These are phyloP conservation scores for Tylopilus cervinicoccineus DNA, from an alignment of 768 basidiomycete species.

Conservation along the genomic window DNA sequence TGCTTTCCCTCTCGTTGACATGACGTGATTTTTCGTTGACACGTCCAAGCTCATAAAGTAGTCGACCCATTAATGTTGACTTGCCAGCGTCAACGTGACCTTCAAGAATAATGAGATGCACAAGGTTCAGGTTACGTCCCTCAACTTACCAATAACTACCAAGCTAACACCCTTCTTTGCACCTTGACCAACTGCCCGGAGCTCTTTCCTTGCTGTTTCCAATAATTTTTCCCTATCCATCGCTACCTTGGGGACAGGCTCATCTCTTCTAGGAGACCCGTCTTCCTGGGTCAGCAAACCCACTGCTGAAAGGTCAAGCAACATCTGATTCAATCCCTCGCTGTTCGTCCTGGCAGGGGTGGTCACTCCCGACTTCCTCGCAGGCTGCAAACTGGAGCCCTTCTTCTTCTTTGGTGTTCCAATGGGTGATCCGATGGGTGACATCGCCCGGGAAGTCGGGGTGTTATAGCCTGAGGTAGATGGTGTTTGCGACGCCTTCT, in stretches of 20 bases:
- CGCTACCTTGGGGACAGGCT: constrained; percentile 58
- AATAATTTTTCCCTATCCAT: constrained; percentile 79
- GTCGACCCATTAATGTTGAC: constrained; percentile 93
- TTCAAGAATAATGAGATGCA: constrained; percentile 30
- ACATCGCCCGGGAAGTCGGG: constrained; percentile 43
- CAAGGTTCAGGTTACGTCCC: not conserved
- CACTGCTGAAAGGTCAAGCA: constrained; percentile 71
- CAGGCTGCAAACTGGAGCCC: constrained; percentile 25
- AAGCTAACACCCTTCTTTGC: constrained; percentile 74
- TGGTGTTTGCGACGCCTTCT: constrained; percentile 33
- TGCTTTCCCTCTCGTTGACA: constrained; percentile 86
- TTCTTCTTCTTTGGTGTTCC: constrained; percentile 47
- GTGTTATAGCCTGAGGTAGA: constrained; percentile 36
- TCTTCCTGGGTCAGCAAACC: constrained; percentile 55
- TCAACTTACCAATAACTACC: constrained; percentile 79
- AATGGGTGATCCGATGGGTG: constrained; percentile 37
- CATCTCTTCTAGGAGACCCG: constrained; percentile 32
- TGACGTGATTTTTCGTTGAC: constrained; percentile 80
- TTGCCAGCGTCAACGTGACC: constrained; percentile 99
- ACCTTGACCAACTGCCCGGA: constrained; percentile 45
- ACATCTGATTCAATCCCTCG: constrained; percentile 46
- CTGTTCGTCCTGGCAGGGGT: constrained; percentile 37
- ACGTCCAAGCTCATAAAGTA: constrained; percentile 88
- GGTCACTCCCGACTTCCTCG: constrained; percentile 38
- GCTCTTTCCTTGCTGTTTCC: constrained; percentile 63